Percentiles rank a stretch among this genome's conserved stretches.
Evolutionary conservation across 192 early-diverging fungal genomes (phyloP).

Genomic region (Backusella westeae): DNA sequence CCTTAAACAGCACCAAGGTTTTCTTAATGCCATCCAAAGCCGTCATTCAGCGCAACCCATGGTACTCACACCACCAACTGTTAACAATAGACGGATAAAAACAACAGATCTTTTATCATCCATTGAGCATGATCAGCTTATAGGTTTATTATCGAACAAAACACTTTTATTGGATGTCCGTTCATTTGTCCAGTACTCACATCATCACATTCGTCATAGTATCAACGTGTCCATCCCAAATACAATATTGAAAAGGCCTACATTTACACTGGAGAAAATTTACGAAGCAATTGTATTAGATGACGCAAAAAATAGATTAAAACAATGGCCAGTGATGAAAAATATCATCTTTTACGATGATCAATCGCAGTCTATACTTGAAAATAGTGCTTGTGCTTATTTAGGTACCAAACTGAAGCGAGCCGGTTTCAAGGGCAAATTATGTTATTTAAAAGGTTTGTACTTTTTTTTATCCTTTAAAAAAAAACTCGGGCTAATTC

Average conservation of each 20-base stretch:
- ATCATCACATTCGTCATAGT: slow-evolving; percentile 49
- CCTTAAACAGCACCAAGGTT: slow-evolving; percentile 15
- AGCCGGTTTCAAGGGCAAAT: slow-evolving; percentile 45
- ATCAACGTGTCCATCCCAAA: slow-evolving; percentile 72
- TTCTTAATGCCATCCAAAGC: slow-evolving; percentile 34
- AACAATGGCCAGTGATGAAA: slow-evolving; percentile 50
- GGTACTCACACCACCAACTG: background rate
- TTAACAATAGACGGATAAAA: background rate
- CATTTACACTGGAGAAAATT: slow-evolving; percentile 64
- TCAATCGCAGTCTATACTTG: slow-evolving; percentile 44
- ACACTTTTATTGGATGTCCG: slow-evolving; percentile 65
- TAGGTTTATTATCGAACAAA: too few species aligned
- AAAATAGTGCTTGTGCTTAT: slow-evolving; percentile 47
- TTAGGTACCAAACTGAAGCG: slow-evolving; percentile 59
- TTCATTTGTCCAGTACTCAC: slow-evolving; percentile 52
- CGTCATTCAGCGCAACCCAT: slow-evolving; percentile 21
- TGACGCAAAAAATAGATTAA: slow-evolving; percentile 39
- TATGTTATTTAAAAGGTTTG: slow-evolving; percentile 49
- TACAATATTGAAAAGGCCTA: slow-evolving; percentile 68
- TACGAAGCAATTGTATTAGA: slow-evolving; percentile 55
- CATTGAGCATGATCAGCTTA: too few species aligned
- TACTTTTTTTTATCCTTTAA: background rate
- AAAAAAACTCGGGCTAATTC: background rate
- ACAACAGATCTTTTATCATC: background rate
- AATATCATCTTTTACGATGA: slow-evolving; percentile 72